These are phyloP conservation scores for Sporothrix mexicana DNA, from an alignment of 2,329 filamentous ascomycete species.

Conservation along the genomic window DNA sequence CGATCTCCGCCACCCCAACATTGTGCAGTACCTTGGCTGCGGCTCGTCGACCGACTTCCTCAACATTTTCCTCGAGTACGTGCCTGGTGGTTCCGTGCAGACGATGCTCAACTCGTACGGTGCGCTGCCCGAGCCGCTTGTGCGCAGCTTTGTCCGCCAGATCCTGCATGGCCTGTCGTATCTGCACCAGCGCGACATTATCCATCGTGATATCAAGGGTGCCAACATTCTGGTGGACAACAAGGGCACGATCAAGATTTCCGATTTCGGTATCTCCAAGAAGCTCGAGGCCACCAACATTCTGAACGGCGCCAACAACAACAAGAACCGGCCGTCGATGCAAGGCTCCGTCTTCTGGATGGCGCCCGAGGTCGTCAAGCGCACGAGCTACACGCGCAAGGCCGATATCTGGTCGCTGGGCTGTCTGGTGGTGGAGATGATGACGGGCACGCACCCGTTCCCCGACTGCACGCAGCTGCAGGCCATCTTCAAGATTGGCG, in stretches of 20 bases:
- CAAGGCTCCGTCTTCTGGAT: slow-evolving; percentile 99
- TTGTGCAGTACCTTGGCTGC: slow-evolving; percentile 96
- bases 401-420: slow-evolving; percentile 98
- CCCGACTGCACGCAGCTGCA: slow-evolving; percentile 96
- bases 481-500: slow-evolving; percentile 98
- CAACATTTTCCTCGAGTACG: slow-evolving; percentile 99
- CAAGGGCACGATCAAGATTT: slow-evolving; percentile 98
- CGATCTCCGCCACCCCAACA: slow-evolving; percentile 93
- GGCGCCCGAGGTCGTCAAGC: slow-evolving; percentile 97
- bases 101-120: slow-evolving; percentile 99
- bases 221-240: slow-evolving; percentile 99
- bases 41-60: slow-evolving; percentile 88
- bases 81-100: slow-evolving; percentile 94
- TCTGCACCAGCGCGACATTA: slow-evolving; percentile 92
- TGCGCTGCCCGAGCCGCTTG: slow-evolving; percentile 87
- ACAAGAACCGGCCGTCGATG: slow-evolving; percentile 75
- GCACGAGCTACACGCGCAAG: slow-evolving; percentile 97
- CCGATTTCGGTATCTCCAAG: slow-evolving; percentile 98
- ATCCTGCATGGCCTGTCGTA: slow-evolving; percentile 93
- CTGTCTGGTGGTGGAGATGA: slow-evolving; percentile 98
- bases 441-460: slow-evolving; percentile 95
- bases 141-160: slow-evolving; percentile 95
- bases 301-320: slow-evolving; percentile 70
- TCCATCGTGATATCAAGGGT: slow-evolving; percentile 98
- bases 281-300: slow-evolving; percentile 92